These are phyloP conservation scores for Thalassiosira exigua DNA, from an alignment of 352 stramenopile genomes.

Conservation along the genomic window DNA sequence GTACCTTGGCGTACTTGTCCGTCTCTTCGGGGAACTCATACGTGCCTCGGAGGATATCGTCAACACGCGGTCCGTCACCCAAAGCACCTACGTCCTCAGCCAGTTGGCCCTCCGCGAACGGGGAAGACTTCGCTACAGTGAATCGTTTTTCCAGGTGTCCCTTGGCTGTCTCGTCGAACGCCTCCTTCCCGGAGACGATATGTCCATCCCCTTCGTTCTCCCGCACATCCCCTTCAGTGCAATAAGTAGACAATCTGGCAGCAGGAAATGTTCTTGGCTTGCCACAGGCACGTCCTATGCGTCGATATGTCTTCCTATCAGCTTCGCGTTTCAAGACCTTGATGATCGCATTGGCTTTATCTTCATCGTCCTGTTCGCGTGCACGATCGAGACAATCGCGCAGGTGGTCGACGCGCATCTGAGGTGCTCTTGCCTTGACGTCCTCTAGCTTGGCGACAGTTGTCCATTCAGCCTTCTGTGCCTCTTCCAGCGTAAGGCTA, in stretches of 20 bases:
- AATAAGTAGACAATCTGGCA: too few relatives aligned
- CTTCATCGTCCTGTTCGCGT: not conserved
- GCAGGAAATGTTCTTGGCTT: not conserved
- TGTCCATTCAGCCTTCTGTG: not conserved
- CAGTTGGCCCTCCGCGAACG: not conserved
- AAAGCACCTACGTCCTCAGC: not conserved
- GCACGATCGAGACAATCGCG: not conserved
- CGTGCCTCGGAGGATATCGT: conserved; percentile 1
- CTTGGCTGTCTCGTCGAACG: not conserved
- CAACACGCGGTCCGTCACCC: not conserved
- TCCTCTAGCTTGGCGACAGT: not conserved
- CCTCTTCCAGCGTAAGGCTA: not conserved
- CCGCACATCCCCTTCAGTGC: not conserved
- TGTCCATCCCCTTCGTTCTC: too few relatives aligned
- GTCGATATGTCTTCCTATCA: not conserved
- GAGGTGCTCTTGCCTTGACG: not conserved
- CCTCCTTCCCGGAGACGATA: not conserved
- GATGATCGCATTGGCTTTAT: not conserved
- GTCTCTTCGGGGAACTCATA: conserved; percentile 15
- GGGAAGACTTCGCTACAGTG: not conserved
- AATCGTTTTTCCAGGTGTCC: not conserved
- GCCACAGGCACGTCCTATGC: not conserved
- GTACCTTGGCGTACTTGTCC: not conserved
- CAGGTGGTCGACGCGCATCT: not conserved
- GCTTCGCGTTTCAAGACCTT: not conserved